Conservation (phyloP, 768 basidiomycete genomes). For the Russula ochroleuca region DNA sequence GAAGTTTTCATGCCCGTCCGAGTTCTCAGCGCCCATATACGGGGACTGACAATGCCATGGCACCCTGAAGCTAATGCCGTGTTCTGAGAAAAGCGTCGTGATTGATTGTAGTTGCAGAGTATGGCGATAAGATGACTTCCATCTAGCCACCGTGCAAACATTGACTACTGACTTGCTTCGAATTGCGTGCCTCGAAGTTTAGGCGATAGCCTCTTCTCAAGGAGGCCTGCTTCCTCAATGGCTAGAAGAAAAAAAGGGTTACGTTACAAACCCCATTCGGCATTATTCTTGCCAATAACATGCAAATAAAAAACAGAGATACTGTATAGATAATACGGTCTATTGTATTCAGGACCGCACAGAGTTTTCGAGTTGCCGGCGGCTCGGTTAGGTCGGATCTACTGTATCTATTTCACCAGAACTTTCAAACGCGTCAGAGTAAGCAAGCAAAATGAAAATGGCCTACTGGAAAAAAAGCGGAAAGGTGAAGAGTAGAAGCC, state of each 20-base stretch:
- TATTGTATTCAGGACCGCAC: neutral
- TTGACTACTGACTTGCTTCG: neutral
- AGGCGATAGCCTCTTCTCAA: neutral
- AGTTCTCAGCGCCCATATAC: neutral
- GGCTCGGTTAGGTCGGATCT: neutral
- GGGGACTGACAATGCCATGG: neutral
- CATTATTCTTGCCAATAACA: neutral
- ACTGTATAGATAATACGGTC: too few relatives aligned
- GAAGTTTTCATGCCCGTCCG: neutral
- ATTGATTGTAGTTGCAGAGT: neutral
- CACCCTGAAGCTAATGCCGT: neutral
- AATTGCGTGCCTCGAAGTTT: neutral
- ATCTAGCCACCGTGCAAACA: neutral
- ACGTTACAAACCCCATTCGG: constrained; percentile 1
- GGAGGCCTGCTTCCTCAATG: neutral
- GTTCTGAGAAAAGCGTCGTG: neutral
- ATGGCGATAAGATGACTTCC: constrained; percentile 10
- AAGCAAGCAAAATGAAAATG: neutral
- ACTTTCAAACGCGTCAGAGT: neutral
- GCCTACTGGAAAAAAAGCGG: neutral
- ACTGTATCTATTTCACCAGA: neutral
- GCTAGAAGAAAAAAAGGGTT: neutral
- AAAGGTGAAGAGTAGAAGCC: neutral
- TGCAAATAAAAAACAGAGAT: too few relatives aligned
- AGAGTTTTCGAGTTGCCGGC: neutral